Percentiles rank a stretch among this genome's conserved stretches.
phyloP scores from a whole-genome alignment of 805 yeast genomes.

The Starmerella gropengiesseri region DNA sequence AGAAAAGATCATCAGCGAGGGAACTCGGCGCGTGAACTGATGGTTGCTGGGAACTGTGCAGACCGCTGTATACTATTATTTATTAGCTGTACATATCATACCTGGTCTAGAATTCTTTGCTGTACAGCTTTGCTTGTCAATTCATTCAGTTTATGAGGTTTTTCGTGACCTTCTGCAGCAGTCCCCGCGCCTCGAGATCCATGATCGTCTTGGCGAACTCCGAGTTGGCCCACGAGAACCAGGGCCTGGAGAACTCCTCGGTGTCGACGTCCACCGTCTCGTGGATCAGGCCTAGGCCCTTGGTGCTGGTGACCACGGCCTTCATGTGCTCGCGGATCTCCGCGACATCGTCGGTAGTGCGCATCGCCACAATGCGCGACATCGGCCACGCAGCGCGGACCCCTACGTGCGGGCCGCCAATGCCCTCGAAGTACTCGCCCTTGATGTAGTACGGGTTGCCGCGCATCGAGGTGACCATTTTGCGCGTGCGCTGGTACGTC shows the following conservation, averaged over 20 bases:
- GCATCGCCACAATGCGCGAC: conserved; percentile 62
- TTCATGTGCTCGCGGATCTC: conserved; percentile 48
- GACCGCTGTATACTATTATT: neutral
- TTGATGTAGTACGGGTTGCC: conserved; percentile 71
- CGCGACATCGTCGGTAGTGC: conserved; percentile 61
- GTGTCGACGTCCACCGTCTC: conserved; percentile 63
- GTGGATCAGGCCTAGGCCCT: conserved; percentile 70
- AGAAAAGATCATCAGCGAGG: conserved; percentile 18
- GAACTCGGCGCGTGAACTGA: neutral
- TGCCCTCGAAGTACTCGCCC: conserved; percentile 58
- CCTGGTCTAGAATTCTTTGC: neutral
- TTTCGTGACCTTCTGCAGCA: conserved; percentile 17
- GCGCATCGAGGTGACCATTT: conserved; percentile 52
- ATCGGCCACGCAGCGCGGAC: conserved; percentile 80
- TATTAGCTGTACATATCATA: conserved; percentile 1
- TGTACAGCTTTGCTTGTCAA: neutral
- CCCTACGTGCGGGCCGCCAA: conserved; percentile 90
- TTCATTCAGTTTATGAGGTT: conserved; percentile 7
- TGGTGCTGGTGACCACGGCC: conserved; percentile 50
- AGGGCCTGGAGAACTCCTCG: conserved; percentile 56
- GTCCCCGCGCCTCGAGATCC: conserved; percentile 48
- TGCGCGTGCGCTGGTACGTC: conserved; percentile 66
- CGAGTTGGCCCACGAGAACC: conserved; percentile 94
- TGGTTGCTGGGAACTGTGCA: too few species aligned
- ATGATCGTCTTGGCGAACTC: conserved; percentile 83